Percentiles rank a stretch among this genome's conserved stretches.
Conservation (phyloP, 495 filamentous ascomycete genomes). For the Penicillium crystallinum region DNA sequence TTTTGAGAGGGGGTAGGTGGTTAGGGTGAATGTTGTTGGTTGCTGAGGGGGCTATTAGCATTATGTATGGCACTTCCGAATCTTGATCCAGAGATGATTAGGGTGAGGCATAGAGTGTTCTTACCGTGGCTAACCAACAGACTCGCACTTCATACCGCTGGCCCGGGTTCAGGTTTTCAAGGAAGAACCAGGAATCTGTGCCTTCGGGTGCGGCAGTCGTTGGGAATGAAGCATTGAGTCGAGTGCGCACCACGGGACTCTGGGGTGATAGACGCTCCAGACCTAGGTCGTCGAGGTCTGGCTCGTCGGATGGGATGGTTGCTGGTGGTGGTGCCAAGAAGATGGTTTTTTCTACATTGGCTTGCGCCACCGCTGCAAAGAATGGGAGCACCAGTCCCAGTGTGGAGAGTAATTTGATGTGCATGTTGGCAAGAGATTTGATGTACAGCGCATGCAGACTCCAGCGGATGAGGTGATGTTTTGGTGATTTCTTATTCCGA, state of each 20-base stretch:
- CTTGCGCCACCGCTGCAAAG: conserved; percentile 30
- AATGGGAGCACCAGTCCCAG: conserved; percentile 28
- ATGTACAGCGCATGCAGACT: conserved; percentile 2
- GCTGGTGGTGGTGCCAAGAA: conserved; percentile 65
- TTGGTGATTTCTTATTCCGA: not conserved
- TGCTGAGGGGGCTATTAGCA: conserved; percentile 49
- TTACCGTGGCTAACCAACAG: conserved; percentile 90
- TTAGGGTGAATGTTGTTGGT: conserved; percentile 76
- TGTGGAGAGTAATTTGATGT: conserved; percentile 9
- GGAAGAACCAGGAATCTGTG: conserved; percentile 70
- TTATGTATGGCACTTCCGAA: not conserved
- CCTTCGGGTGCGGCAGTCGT: conserved; percentile 48
- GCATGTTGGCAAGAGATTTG: conserved; percentile 11
- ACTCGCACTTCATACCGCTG: conserved; percentile 88
- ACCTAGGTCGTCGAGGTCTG: conserved; percentile 58
- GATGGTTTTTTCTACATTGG: conserved; percentile 88
- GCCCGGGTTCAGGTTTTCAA: conserved; percentile 65
- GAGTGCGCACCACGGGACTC: conserved; percentile 50
- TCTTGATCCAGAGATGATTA: not conserved
- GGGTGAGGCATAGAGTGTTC: conserved; percentile 23
- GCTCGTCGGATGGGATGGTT: conserved; percentile 49
- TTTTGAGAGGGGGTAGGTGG: conserved; percentile 52
- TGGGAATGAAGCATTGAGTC: conserved; percentile 63
- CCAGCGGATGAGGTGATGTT: not conserved
- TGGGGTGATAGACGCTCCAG: conserved; percentile 59